phyloP scores from a whole-genome alignment of 108 stramenopile species.

The Phaeodactylum tricornutum region DNA sequence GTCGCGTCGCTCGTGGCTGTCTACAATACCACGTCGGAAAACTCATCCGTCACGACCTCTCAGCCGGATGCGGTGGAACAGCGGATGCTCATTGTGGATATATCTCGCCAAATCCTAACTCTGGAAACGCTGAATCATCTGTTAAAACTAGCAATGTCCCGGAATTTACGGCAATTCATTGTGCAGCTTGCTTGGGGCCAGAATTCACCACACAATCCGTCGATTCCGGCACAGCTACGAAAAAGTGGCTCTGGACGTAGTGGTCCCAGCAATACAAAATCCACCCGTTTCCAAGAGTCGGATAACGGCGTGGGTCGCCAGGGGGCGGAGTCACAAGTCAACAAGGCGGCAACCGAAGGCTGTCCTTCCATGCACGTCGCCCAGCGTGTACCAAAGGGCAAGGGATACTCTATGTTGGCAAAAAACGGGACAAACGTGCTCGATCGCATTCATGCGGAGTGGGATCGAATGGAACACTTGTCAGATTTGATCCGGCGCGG shows the following conservation, averaged over 20 bases:
- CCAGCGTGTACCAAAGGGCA: slow-evolving; percentile 49
- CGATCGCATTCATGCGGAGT: slow-evolving; percentile 50
- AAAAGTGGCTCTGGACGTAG: too few relatives aligned
- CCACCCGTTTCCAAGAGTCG: too few relatives aligned
- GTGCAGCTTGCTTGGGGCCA: slow-evolving; percentile 68
- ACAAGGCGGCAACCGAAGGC: neutral
- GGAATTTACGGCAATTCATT: slow-evolving; percentile 36
- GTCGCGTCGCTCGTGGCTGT: slow-evolving; percentile 54
- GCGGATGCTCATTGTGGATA: slow-evolving; percentile 47
- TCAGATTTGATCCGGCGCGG: slow-evolving; percentile 47
- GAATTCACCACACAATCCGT: too few relatives aligned
- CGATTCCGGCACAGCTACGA: too few relatives aligned
- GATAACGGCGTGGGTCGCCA: too few relatives aligned
- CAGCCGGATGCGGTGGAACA: neutral
- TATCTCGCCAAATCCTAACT: slow-evolving; percentile 78
- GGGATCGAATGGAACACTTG: slow-evolving; percentile 49
- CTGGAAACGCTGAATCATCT: slow-evolving; percentile 67
- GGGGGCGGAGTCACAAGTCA: neutral
- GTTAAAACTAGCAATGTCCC: slow-evolving; percentile 35
- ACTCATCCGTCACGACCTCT: neutral
- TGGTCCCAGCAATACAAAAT: too few relatives aligned
- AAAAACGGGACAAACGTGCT: slow-evolving; percentile 47
- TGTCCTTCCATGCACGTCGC: slow-evolving; percentile 68
- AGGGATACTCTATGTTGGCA: slow-evolving; percentile 32
- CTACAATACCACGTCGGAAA: slow-evolving; percentile 21